A percentile compares a stretch with the other conserved stretches of the same genome.
phyloP scores from a whole-genome alignment of 129 eudicot genomes.

The Centella asiatica region DNA sequence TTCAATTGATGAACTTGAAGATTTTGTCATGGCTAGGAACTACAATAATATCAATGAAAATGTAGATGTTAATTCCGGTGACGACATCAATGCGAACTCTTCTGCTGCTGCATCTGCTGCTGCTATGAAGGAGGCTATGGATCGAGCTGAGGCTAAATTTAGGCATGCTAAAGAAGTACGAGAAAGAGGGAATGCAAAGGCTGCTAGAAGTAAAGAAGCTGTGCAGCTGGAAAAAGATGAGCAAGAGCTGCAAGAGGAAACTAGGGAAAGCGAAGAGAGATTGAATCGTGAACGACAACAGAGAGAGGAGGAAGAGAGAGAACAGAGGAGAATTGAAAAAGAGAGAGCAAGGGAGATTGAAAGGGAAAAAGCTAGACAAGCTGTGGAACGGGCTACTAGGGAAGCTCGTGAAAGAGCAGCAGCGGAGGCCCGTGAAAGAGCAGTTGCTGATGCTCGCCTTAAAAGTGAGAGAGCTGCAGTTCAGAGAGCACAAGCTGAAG shows the following conservation, averaged over 20 bases:
- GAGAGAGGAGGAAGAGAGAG: conserved; percentile 68
- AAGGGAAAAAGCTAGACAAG: conserved; percentile 63
- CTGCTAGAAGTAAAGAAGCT: conserved; percentile 65
- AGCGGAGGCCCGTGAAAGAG: conserved; percentile 58
- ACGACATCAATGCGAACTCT: conserved; percentile 52
- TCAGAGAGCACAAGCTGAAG: conserved; percentile 95
- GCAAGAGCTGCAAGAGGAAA: conserved; percentile 38
- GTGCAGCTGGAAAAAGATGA: conserved; percentile 57
- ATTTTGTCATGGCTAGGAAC: conserved; percentile 58
- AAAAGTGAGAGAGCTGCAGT: conserved; percentile 77
- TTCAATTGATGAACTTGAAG: conserved; percentile 72
- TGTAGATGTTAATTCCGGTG: conserved; percentile 35
- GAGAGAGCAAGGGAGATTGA: conserved; percentile 55
- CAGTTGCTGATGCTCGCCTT: conserved; percentile 69
- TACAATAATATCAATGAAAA: conserved; percentile 32
- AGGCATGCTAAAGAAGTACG: conserved; percentile 87
- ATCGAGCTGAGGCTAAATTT: conserved; percentile 87
- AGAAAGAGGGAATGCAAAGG: conserved; percentile 73
- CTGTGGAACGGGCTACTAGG: conserved; percentile 82
- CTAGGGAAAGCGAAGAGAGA: conserved; percentile 39
- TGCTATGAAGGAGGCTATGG: conserved; percentile 98
- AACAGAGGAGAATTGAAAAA: conserved; percentile 47
- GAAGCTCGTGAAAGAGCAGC: conserved; percentile 93
- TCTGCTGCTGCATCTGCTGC: conserved; percentile 83
- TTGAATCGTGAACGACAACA: conserved; percentile 45